Evolutionary conservation across 192 early-diverging fungal genomes (phyloP).

Genomic region (Polychytrium aggregatum): DNA sequence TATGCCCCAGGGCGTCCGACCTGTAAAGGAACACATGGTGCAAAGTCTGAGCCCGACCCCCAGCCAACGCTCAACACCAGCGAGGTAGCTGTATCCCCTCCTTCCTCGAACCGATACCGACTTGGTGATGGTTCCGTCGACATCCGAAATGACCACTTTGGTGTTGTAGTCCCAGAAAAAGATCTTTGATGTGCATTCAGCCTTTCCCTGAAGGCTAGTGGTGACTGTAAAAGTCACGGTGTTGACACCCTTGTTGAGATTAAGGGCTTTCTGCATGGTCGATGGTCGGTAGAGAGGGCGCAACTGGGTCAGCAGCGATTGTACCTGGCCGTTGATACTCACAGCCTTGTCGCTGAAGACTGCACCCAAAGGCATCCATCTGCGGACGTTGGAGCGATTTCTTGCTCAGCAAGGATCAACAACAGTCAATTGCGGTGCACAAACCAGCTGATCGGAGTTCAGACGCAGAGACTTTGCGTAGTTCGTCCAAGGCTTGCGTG

Average conservation of each 20-base stretch:
- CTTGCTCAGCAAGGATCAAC: too few relatives aligned
- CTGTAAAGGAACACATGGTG: too few relatives aligned
- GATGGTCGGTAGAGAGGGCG: not conserved
- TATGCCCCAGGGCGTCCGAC: conserved; percentile 89
- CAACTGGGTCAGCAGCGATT: not conserved
- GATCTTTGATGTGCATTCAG: conserved; percentile 73
- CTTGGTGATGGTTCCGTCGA: conserved; percentile 98
- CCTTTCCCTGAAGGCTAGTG: conserved; percentile 62
- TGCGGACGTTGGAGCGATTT: too few relatives aligned
- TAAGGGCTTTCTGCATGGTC: conserved; percentile 40
- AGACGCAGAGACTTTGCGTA: conserved; percentile 79
- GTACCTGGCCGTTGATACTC: too few relatives aligned
- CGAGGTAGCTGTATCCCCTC: too few relatives aligned
- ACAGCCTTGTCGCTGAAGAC: too few relatives aligned
- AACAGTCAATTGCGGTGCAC: too few relatives aligned
- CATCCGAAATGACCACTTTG: conserved; percentile 90
- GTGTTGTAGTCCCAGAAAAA: conserved; percentile 77
- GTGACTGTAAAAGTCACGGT: conserved; percentile 79
- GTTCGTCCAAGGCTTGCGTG: conserved; percentile 5
- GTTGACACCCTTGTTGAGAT: conserved; percentile 77
- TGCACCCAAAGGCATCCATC: too few relatives aligned
- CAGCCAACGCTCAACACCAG: not conserved
- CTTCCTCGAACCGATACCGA: conserved; percentile 1
- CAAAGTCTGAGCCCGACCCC: not conserved
- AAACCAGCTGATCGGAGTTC: conserved; percentile 78